Evolutionary conservation across 805 yeast species (phyloP).

Genomic region (Candida parachauliodes): DNA sequence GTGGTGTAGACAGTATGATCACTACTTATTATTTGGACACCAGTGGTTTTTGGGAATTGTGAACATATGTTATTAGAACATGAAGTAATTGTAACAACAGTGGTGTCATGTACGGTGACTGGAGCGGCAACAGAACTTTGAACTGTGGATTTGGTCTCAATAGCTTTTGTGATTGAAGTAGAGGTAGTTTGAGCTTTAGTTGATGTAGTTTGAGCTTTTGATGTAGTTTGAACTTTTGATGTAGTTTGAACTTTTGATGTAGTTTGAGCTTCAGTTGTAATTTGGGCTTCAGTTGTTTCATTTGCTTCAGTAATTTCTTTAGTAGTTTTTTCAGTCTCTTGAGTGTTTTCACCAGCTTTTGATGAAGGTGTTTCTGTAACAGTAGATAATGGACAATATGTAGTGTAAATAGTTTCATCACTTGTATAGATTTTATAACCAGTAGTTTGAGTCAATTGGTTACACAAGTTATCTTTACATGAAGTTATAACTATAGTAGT

Average conservation of each 20-base stretch:
- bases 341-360: constrained; percentile 14
- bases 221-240: constrained; percentile 6
- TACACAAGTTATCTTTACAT: constrained; percentile 32
- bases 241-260: constrained; percentile 6
- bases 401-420: constrained; percentile 19
- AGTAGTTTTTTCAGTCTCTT: constrained; percentile 7
- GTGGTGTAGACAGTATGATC: constrained; percentile 29
- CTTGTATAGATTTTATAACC: constrained; percentile 25
- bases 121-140: constrained; percentile 8
- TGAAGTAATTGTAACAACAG: constrained; percentile 32
- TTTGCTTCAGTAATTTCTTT: constrained; percentile 10
- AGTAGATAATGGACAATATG: constrained; percentile 16
- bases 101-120: constrained; percentile 15
- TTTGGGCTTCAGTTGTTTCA: constrained; percentile 7
- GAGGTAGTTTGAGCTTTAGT: neutral
- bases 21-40: constrained; percentile 22
- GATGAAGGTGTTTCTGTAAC: constrained; percentile 7
- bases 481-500: constrained; percentile 35
- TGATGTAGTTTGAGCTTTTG: neutral
- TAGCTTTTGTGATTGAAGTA: constrained; percentile 7
- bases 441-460: constrained; percentile 26
- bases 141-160: constrained; percentile 7
- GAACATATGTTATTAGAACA: constrained; percentile 30
- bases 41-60: constrained; percentile 29
- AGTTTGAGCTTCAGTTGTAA: constrained; percentile 1